These are phyloP conservation scores for Schizophyllum amplum DNA, from an alignment of 1,284 basidiomycete genomes.

Conservation along the genomic window DNA sequence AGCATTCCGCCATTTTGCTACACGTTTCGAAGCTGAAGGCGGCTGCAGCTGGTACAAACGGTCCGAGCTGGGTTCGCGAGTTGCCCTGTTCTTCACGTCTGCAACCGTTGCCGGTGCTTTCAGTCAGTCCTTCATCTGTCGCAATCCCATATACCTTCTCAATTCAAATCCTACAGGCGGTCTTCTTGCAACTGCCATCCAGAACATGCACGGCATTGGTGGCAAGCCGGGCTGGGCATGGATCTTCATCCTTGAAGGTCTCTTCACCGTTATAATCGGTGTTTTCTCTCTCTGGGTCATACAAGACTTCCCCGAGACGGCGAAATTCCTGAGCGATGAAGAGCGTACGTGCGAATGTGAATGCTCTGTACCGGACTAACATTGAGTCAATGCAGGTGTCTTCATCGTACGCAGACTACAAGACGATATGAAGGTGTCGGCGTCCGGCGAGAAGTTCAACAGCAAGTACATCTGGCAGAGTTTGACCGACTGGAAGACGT, in stretches of 20 bases:
- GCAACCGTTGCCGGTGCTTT: constrained; percentile 66
- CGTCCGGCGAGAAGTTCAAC: constrained; percentile 57
- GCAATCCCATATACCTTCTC: background rate
- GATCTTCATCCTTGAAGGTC: constrained; percentile 56
- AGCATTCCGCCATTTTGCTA: constrained; percentile 5
- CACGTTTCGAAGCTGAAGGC: constrained; percentile 2
- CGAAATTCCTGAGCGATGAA: constrained; percentile 60
- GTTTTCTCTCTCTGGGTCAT: constrained; percentile 62
- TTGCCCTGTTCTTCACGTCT: constrained; percentile 61
- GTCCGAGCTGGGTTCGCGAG: constrained; percentile 49
- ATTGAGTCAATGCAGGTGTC: constrained; percentile 23
- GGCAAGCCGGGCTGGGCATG: constrained; percentile 38
- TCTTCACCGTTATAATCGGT: constrained; percentile 47
- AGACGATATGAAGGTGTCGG: constrained; percentile 61
- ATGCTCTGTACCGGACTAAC: constrained; percentile 24
- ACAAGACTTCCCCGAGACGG: constrained; percentile 73
- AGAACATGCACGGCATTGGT: constrained; percentile 61
- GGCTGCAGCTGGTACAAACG: constrained; percentile 47
- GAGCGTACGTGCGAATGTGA: constrained; percentile 43
- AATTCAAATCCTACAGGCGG: constrained; percentile 32
- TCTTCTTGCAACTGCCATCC: constrained; percentile 55
- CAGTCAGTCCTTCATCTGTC: constrained; percentile 28
- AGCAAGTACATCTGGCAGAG: constrained; percentile 53
- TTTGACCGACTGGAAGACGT: constrained; percentile 67
- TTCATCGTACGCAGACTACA: constrained; percentile 62